Evolutionary conservation across 495 filamentous ascomycete species (phyloP), one percentile per base, ranked within the genome.

Genomic region (Friedmanniomyces endolithicus): DNA sequence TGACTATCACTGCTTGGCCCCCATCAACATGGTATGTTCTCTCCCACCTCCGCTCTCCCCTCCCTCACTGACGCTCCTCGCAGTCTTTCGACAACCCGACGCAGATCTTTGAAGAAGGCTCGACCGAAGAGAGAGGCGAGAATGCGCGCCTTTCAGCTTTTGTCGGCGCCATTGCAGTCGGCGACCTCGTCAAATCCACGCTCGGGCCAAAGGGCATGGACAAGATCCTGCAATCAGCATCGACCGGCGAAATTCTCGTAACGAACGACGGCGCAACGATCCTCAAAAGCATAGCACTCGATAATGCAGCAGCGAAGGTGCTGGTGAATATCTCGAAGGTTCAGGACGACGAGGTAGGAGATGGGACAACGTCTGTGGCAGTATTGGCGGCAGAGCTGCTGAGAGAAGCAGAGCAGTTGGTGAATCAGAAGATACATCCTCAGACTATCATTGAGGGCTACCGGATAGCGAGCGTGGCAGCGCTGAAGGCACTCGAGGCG

Each of bases 391-490:
- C 92, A 22, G 92, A 98, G 74, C 78, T 98, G 41, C 78, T 98
- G 48, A 85, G 94, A 48, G 94, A 97, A 68, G 92, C 94, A 23
- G 92, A 98, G 75, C 88, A 94, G 72, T 79, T 98, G 37, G 89
- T 98, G 60, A 86, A 89, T 75, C 84, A 86, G 73, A 96, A 95
- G 74, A 95, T 98, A 65, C 92, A 98, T 71, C 92, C 92, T 33
- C 92, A 98, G 78, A 97, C 94, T 22, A 97, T 98, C 71, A 98
- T 98, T 64, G 92, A 98, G 64, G 92, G 92, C 22, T 98, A 94
- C 77, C 84, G 92, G 70, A 92, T 98, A 86, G 92, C 92, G 39
- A 90, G 85, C 66, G 77, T 81, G 35, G 89, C 90, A 31, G 89
- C 92, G 44, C 77, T 97, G 11, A 74, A 81, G 63, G 88, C 89